Base-by-base conservation (phyloP, 78 protist genomes). In the Dictyostelium capitatum region DNA sequence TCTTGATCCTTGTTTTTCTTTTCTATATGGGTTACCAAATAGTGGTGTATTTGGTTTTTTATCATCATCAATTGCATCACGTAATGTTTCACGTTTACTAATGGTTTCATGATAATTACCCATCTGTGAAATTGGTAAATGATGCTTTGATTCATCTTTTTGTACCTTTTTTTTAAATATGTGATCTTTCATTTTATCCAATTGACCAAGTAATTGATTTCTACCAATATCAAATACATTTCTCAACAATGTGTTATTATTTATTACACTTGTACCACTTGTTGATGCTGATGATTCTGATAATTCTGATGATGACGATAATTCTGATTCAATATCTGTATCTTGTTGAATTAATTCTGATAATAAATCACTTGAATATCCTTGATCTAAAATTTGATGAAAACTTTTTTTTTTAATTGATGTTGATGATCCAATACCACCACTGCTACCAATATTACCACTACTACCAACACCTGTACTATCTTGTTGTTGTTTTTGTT, bases 21-120 rank as follows among this genome's bases (percentile, higher is more conserved):
- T 82, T 75, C 96, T 82, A 89, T 73, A 93, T 1, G 96, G 96
- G 62, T 93, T 93, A 54, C 96, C 96, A 72, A 93, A 93, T 6
- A 84, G 20, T 1, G 91, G 83, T 19, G 48, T 74, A 37, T 83
- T 83, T 23, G 80, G 81, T 56, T 79, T 79, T 54, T 50, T 74
- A 23, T 83, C 96, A 7, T 93, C 96, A 41, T 83, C 96, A 37
- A 37, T 37, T 30, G 84, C 74, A 47, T 80, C 92, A 23, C 91
- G 67, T 6, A 82, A 50, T 37, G 78, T 41, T 25, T 82, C 89
- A 9, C 82, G 32, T n/a, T 82, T 82, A 23, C 43, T 30, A 15
- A 93, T 37, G 6, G 91, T 89, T 64, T 82, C 91, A 23, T 74
- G 85, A 30, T 77, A 93, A 51, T 93, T 83, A 28, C 96, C 92